These are phyloP conservation scores for Neofusicoccum parvum DNA, from an alignment of 2,329 filamentous ascomycete species.

Conservation along the genomic window DNA sequence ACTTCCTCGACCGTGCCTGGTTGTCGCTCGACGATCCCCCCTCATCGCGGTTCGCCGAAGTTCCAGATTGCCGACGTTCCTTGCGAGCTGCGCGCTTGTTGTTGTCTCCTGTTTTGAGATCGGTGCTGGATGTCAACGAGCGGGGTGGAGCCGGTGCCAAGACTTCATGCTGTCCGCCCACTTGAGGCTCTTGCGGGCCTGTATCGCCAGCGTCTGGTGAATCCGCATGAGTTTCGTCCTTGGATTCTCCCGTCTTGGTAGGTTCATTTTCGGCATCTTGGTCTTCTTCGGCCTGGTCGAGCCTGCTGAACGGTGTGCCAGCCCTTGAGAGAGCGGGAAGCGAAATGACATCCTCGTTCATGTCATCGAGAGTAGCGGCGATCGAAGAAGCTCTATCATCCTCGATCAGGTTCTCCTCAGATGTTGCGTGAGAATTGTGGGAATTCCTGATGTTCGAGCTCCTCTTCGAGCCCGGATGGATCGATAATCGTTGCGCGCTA, in stretches of 20 bases:
- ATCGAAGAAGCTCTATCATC: slow-evolving; percentile 51
- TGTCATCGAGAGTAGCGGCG: slow-evolving; percentile 61
- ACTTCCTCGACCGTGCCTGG: slow-evolving; percentile 12
- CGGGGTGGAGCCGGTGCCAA: not conserved
- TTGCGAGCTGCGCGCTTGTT: slow-evolving; percentile 3
- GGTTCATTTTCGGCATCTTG: not conserved
- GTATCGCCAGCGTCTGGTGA: not conserved
- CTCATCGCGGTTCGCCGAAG: slow-evolving; percentile 5
- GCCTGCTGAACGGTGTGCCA: slow-evolving; percentile 13
- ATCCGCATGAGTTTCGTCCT: not conserved
- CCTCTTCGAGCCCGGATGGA: slow-evolving; percentile 3
- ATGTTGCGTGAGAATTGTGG: not conserved
- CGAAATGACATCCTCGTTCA: slow-evolving; percentile 52
- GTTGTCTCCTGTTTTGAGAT: slow-evolving; percentile 29
- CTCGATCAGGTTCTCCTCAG: slow-evolving; percentile 28
- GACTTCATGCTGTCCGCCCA: not conserved
- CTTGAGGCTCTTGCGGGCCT: not conserved
- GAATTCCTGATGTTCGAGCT: not conserved
- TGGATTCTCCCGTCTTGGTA: not conserved
- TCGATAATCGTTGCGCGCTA: not conserved
- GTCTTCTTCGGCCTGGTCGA: not conserved
- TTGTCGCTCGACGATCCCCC: slow-evolving; percentile 15
- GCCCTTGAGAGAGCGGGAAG: slow-evolving; percentile 31
- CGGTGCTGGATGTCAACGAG: slow-evolving; percentile 33
- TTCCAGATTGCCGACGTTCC: slow-evolving; percentile 14